Evolutionary conservation across 108 stramenopile genomes (phyloP), one percentile per base, ranked within the genome.

Genomic region (Cyclostephanos invisitatus): DNA sequence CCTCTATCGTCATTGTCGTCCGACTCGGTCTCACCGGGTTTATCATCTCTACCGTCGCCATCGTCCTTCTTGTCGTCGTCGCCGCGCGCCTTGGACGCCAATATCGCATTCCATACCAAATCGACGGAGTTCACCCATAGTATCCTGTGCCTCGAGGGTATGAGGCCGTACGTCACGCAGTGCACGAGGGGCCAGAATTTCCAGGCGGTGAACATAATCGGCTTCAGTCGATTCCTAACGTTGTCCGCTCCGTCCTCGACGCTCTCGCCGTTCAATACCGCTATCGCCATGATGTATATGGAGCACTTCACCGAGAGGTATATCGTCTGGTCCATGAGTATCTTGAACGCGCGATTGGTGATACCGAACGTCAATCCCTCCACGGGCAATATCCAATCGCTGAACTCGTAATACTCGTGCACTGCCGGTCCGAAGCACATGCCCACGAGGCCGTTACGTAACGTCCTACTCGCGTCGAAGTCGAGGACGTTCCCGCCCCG

Each of bases 131-230:
- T 94, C 27, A 98, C 97, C 97, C 97, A 98, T 12, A 98, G 81
- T 70, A 98, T 94, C 17, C 97, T 84, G 74, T 98, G 96, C 53
- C 89, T 71, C 14, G 97, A 86, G 7, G 97, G 97, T 56, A 98
- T 94, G 12, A 90, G 42, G 20, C 84, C 80, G 65, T 98, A 94
- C 5, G 96, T 96, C 2, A 94, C 82, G 60, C 93, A 92, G 77
- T 96, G 97, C 8, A 95, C 96, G 64, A 98, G 63, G 3, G 97
- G 97, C 97, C 97, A 98, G 70, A 98, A 96, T 62, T 88, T 94
- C 97, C 97, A 97, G 0, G 96, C 97, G 5, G 95, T 89, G 40
- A 92, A 81, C 50, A 96, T 90, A 27, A 97, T 91, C 3, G 90
- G 86, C 29, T 83, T 85, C 65, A 97, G 87, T 38, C 90, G 78